Percentiles rank a stretch among this genome's conserved stretches.
These are phyloP conservation scores for Nemania sp. DNA, from an alignment of 2,329 filamentous ascomycete species.

Conservation along the genomic window DNA sequence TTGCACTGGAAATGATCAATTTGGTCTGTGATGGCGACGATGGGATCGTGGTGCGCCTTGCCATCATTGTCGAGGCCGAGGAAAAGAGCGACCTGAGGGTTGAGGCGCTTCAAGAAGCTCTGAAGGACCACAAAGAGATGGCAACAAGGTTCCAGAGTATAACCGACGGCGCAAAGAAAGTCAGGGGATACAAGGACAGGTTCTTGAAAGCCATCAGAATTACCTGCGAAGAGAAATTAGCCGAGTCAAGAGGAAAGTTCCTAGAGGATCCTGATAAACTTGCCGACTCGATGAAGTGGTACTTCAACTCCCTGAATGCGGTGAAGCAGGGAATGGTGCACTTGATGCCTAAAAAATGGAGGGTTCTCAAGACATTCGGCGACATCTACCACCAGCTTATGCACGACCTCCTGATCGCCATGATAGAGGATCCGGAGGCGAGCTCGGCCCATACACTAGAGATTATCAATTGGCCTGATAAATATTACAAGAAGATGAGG, in stretches of 20 bases:
- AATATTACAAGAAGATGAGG: slow-evolving; percentile 94
- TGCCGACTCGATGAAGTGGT: slow-evolving; percentile 92
- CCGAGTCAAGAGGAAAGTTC: slow-evolving; percentile 73
- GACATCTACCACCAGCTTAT: slow-evolving; percentile 92
- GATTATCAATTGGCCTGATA: slow-evolving; percentile 93
- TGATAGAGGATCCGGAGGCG: slow-evolving; percentile 84
- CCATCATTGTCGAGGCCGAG: slow-evolving; percentile 90
- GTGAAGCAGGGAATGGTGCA: slow-evolving; percentile 91
- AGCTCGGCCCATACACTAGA: slow-evolving; percentile 85
- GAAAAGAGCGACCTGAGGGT: slow-evolving; percentile 96
- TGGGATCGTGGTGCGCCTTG: slow-evolving; percentile 86
- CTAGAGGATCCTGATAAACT: slow-evolving; percentile 80
- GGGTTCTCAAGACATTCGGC: slow-evolving; percentile 87
- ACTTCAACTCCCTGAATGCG: slow-evolving; percentile 95
- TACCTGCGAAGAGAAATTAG: slow-evolving; percentile 75
- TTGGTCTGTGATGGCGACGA: slow-evolving; percentile 86
- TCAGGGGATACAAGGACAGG: slow-evolving; percentile 95
- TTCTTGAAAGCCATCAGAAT: slow-evolving; percentile 81
- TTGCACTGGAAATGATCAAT: slow-evolving; percentile 88
- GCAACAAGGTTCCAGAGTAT: slow-evolving; percentile 93
- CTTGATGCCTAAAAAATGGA: slow-evolving; percentile 96
- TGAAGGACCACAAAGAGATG: slow-evolving; percentile 94
- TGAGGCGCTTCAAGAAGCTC: slow-evolving; percentile 86
- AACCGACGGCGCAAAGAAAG: slow-evolving; percentile 87
- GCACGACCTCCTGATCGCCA: slow-evolving; percentile 86